Conservation (phyloP, 2,329 filamentous ascomycete species). For the Fusarium scirpi region DNA sequence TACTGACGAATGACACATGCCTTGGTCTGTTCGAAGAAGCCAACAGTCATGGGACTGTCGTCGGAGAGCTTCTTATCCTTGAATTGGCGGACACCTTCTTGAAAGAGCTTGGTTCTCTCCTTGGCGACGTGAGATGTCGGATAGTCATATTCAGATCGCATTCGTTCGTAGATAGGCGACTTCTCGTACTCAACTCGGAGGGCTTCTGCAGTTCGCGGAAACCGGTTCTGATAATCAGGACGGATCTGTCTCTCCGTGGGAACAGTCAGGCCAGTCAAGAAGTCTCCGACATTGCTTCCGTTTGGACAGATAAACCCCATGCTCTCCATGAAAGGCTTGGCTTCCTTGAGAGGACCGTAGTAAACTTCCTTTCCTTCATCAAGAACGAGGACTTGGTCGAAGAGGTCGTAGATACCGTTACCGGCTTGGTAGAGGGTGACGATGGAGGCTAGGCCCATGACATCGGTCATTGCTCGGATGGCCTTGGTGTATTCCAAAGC, state of each 20-base stretch:
- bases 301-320: slow-evolving; percentile 74
- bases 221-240: slow-evolving; percentile 53
- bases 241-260: slow-evolving; percentile 75
- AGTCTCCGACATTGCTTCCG: slow-evolving; percentile 67
- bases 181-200: slow-evolving; percentile 64
- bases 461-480: slow-evolving; percentile 73
- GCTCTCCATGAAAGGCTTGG: slow-evolving; percentile 72
- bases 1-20: slow-evolving; percentile 71
- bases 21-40: slow-evolving; percentile 66
- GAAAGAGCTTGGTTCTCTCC: slow-evolving; percentile 65
- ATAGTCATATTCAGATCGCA: slow-evolving; percentile 69
- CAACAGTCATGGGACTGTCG: slow-evolving; percentile 67
- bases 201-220: slow-evolving; percentile 59
- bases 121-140: slow-evolving; percentile 62
- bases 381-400: slow-evolving; percentile 77
- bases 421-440: slow-evolving; percentile 78
- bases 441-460: slow-evolving; percentile 69
- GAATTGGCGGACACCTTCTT: slow-evolving; percentile 63
- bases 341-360: slow-evolving; percentile 70
- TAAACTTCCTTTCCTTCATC: slow-evolving; percentile 75
- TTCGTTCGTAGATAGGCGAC: slow-evolving; percentile 61
- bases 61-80: slow-evolving; percentile 66
- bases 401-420: slow-evolving; percentile 76
- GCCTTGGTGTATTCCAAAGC: slow-evolving; percentile 71
- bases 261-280: slow-evolving; percentile 73